A percentile compares a stretch with the other conserved stretches of the same genome.
phyloP scores from a whole-genome alignment of 345 rosid species.

The Eucalyptus brandiana region DNA sequence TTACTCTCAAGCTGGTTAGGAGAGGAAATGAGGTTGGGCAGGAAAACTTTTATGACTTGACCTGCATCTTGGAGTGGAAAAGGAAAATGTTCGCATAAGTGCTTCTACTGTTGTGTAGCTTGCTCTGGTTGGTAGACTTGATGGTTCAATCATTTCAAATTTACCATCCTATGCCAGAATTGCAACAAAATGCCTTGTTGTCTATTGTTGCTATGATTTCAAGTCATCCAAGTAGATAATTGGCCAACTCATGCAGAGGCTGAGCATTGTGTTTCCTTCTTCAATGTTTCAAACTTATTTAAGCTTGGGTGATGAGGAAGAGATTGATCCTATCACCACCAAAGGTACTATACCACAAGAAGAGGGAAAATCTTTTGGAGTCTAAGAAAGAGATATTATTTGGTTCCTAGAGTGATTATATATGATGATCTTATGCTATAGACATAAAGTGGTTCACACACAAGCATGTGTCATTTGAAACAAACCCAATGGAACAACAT shows the following conservation, averaged over 20 bases:
- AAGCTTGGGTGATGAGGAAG: background rate
- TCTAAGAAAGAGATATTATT: background rate
- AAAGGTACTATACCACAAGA: background rate
- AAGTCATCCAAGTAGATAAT: background rate
- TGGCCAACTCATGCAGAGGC: background rate
- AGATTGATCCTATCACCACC: background rate
- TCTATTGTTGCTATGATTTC: background rate
- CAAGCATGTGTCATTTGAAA: background rate
- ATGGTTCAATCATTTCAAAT: background rate
- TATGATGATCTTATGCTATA: background rate
- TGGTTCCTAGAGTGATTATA: background rate
- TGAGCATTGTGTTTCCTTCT: background rate
- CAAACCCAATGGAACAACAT: background rate
- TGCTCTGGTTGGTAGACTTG: no score
- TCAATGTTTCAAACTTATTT: background rate
- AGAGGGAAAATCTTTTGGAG: background rate
- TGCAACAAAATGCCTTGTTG: no score
- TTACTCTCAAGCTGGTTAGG: background rate
- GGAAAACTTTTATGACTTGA: background rate
- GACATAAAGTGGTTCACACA: background rate
- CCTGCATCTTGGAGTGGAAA: background rate
- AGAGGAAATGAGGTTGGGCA: background rate
- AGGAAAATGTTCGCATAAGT: background rate
- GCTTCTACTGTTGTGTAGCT: no score
- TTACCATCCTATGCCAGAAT: no score